Evolutionary conservation across 2,329 filamentous ascomycete species (phyloP), one percentile per base, ranked within the genome.

Genomic region (Nectriaceae sp.): DNA sequence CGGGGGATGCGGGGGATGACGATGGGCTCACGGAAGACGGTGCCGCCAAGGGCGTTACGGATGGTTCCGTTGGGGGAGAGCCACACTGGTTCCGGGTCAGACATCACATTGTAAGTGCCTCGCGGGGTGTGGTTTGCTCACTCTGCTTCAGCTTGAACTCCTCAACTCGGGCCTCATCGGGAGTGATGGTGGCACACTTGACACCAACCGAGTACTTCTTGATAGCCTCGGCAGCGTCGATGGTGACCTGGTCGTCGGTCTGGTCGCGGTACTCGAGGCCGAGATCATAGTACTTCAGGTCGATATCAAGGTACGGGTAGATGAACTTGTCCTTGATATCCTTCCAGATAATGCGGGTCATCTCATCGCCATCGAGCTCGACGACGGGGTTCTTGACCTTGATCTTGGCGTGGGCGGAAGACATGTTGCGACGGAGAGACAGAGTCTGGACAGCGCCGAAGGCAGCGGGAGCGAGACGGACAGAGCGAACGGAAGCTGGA

Each of bases 271-370:
- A 96, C 70, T 90, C 85, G 57, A 97, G 84, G 54, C 94, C 94
- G 63, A 96, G 75, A 69, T 96, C 91, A 75, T 96, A 96, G 83
- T 96, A 96, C 81, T 99, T 97, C 68, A 99, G 85, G 74, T 97
- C 93, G 71, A 99, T 85, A 72, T 97, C 92, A 61, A 99, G 87
- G 77, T 94, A 97, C 47, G 92, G 92, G 76, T 87, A 81, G 75
- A 97, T 97, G 79, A 97, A 93, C 82, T 95, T 96, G 77, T 97
- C 89, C 83, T 97, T 97, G 83, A 99, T 99, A 73, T 89, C 86
- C 79, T 97, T 80, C 94, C 94, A 99, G 79, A 99, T 99, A 72
- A 99, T 92, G 66, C 94, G 83, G 64, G 94, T 99, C 94, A 97
- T 97, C 86, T 91, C 84, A 65, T 88, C 84, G 67, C 93, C 93